Evolutionary conservation across 768 basidiomycete genomes (phyloP), one percentile per base, ranked within the genome.

Genomic region (Erythrobasidium yunnanense): DNA sequence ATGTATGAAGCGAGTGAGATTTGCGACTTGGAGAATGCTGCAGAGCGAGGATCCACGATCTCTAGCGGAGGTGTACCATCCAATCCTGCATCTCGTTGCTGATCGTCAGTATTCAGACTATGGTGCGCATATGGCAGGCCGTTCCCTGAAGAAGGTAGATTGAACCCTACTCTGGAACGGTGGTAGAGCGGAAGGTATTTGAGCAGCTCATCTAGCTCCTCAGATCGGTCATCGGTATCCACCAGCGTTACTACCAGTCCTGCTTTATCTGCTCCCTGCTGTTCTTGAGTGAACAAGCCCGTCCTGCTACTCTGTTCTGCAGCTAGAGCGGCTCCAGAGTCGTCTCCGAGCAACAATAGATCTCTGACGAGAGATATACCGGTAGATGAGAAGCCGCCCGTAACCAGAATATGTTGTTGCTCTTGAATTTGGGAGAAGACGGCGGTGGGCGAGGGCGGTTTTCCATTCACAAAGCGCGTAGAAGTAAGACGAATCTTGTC

Each of bases 321-420:
- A 23, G 15, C 38, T 17, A 29, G 38, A n/a, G 42, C 34, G 34
- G 53, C 34, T 8, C 58, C 56, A 6, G 47, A 29, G 5, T 53
- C 56, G 27, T 45, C 27, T 7, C 47, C 42, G 60, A 55, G 57
- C 25, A 71, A 51, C 6, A 72, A 69, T n/a, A 72, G 35, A 45
- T 72, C 71, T 6, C 71, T 66, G 4, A 71, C 70, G 66, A 72
- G 69, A 23, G 62, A 46, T 22, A 65, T 69, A 23, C 71, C 71
- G 29, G 71, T 45, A n/a, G 70, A 69, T 20, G 70, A 67, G 57
- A 72, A 72, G 0, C 68, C 71, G 33, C 71, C 71, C n/a, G 69
- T 71, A 27, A 72, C 67, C 54, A 72, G 68, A 33, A 72, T 71
- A 49, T 72, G 71, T 0, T 70, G 70, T 3, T 65, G 55, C 49